A percentile compares a stretch with the other conserved stretches of the same genome.
phyloP scores from a whole-genome alignment of 768 basidiomycete genomes.

The Serendipita sp. region DNA sequence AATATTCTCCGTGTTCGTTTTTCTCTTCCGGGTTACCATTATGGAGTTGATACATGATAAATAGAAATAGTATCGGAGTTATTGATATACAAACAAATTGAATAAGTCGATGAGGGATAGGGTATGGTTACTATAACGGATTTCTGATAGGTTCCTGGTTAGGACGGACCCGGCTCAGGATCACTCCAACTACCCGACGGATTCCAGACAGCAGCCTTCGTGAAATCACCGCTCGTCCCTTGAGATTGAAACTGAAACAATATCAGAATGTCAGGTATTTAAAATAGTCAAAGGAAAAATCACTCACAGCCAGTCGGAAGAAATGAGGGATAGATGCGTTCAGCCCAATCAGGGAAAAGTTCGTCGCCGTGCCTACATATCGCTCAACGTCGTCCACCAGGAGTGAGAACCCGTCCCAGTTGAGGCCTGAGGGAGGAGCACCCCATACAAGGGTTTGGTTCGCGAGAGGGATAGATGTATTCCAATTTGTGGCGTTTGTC shows the following conservation, averaged over 20 bases:
- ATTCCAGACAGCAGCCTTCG: slow-evolving; percentile 58
- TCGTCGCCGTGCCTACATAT: slow-evolving; percentile 52
- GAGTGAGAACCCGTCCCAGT: slow-evolving; percentile 66
- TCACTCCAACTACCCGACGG: slow-evolving; percentile 73
- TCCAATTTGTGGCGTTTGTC: slow-evolving; percentile 58
- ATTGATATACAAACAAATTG: too few species aligned
- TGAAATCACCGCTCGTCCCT: slow-evolving; percentile 48
- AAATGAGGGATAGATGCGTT: slow-evolving; percentile 50
- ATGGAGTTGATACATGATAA: too few species aligned
- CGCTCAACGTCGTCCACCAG: slow-evolving; percentile 78
- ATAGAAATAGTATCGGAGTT: too few species aligned
- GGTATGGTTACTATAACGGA: not conserved
- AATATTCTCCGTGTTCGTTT: too few species aligned
- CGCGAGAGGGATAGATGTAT: slow-evolving; percentile 34
- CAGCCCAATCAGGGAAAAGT: slow-evolving; percentile 52
- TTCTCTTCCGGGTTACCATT: too few species aligned
- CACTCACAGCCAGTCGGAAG: slow-evolving; percentile 62
- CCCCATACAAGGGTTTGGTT: slow-evolving; percentile 47
- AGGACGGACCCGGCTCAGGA: slow-evolving; percentile 52
- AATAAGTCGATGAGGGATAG: not conserved
- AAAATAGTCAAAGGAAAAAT: slow-evolving; percentile 1
- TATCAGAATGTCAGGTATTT: not conserved
- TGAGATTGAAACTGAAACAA: slow-evolving; percentile 17
- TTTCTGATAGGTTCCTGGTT: not conserved
- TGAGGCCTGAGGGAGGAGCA: slow-evolving; percentile 22